Evolutionary conservation across 306 rosid genomes (phyloP), one percentile per base, ranked within the genome.

Genomic region (Prunus davidiana): DNA sequence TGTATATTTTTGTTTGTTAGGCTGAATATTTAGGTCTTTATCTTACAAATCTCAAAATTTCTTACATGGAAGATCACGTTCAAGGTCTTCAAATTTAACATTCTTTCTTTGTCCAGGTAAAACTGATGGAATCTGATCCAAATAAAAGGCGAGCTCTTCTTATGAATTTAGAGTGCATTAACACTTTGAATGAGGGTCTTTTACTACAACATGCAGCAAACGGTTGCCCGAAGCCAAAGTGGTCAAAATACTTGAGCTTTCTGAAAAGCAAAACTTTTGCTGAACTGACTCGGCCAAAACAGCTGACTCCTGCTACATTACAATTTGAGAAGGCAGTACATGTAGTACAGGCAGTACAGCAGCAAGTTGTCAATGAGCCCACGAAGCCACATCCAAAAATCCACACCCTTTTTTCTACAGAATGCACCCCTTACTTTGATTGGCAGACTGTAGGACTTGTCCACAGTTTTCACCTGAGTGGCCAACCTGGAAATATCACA

Each of bases 371-470:
- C 51, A 74, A 75, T 73, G 85, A 79, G 78, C 77, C 87, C 30
- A 79, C 61, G 56, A 83, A 76, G 77, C 86, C 89, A 30, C 49
- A 85, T 83, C 90, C 97, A 28, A 95, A 92, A 84, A 92, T 95
- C 65, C 97, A 92, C 84, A 92, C 99, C 0, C 22, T 95, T 54
- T 95, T 95, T 71, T 92, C 99, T 69, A 95, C 99, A 0, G 97
- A 95, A 82, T 95, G 99, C 77, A 84, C 85, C n/a, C 54, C 91
- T 7, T 92, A 92, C 84, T 95, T 95, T 19, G 99, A 95, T 84
- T 95, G 99, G 99, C 99, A 95, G 84, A 92, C 99, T 74, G 96
- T 95, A 56, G 99, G 99, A 72, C 84, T 95, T 65, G 81, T 95
- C 78, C 97, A 95, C 84, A 95, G 99, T 85, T 95, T 95, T 82